Percentiles rank a stretch among this genome's conserved stretches.
phyloP scores from a whole-genome alignment of 768 basidiomycete genomes.

The Trametes gibbosa region DNA sequence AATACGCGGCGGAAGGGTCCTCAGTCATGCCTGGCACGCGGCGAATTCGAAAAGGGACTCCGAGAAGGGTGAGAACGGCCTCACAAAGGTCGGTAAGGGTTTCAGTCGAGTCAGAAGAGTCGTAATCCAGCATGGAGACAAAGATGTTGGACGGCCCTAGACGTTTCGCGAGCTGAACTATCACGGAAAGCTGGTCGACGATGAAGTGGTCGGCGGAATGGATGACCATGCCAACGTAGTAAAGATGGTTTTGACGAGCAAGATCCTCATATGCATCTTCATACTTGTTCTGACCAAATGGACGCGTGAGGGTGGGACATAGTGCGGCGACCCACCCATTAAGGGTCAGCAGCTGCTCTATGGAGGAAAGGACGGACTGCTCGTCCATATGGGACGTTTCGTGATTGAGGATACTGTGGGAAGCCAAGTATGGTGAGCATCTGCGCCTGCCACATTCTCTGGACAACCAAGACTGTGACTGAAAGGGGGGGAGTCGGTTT shows the following conservation, averaged over 20 bases:
- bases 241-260: constrained; percentile 76
- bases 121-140: constrained; percentile 97
- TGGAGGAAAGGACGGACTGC: constrained; percentile 83
- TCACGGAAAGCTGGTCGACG: constrained; percentile 96
- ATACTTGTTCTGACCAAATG: constrained; percentile 88
- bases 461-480: too few species aligned
- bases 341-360: constrained; percentile 91
- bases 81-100: constrained; percentile 94
- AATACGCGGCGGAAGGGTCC: constrained; percentile 86
- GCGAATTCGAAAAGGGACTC: constrained; percentile 89
- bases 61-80: constrained; percentile 88
- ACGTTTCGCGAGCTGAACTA: constrained; percentile 91
- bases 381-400: constrained; percentile 89
- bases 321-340: constrained; percentile 98
- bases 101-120: constrained; percentile 91
- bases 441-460: too few species aligned
- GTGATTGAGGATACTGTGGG: constrained; percentile 63
- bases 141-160: constrained; percentile 89
- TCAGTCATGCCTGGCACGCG: constrained; percentile 92
- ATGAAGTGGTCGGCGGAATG: constrained; percentile 99
- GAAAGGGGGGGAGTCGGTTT: too few species aligned
- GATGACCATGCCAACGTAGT: constrained; percentile 92
- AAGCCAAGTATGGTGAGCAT: not conserved
- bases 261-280: constrained; percentile 90
- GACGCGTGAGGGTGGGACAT: constrained; percentile 90